A percentile compares a stretch with the other conserved stretches of the same genome.
These are phyloP conservation scores for Lodderomyces orthopsilosis DNA, from an alignment of 1,139 yeast genomes.

Conservation along the genomic window DNA sequence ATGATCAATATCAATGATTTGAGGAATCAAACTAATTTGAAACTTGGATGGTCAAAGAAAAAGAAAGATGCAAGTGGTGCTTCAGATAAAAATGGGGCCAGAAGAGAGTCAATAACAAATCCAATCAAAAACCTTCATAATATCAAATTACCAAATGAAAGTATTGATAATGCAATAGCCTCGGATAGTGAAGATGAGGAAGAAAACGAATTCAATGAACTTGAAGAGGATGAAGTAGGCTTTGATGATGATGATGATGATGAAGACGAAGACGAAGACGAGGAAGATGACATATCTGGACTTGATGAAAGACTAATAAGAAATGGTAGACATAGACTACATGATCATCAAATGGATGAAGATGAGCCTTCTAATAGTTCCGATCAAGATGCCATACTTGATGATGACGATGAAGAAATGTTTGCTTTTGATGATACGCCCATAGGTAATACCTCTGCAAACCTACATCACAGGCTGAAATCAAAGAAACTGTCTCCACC, in stretches of 20 bases:
- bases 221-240: conserved; percentile 17
- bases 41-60: conserved; percentile 48
- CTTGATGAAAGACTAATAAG: conserved; percentile 2
- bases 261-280: conserved; percentile 34
- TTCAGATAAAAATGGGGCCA: conserved; percentile 4
- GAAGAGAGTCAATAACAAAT: conserved; percentile 59
- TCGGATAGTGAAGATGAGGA: conserved; percentile 44
- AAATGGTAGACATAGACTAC: conserved; percentile 11
- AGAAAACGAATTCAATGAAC: conserved; percentile 10
- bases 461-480: not conserved
- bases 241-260: conserved; percentile 24
- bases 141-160: conserved; percentile 43
- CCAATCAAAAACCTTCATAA: conserved; percentile 45
- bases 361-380: conserved; percentile 12
- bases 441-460: conserved; percentile 5
- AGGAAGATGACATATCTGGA: conserved; percentile 2
- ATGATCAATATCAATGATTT: conserved; percentile 37
- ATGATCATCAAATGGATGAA: conserved; percentile 17
- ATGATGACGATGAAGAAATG: conserved; percentile 26
- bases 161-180: conserved; percentile 31
- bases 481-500: conserved; percentile 31
- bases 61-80: conserved; percentile 14
- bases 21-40: conserved; percentile 39
- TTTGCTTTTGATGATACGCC: conserved; percentile 46
- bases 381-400: conserved; percentile 4